These are phyloP conservation scores for Silene coronaria DNA, from an alignment of 179 eudicot genomes.

Conservation along the genomic window DNA sequence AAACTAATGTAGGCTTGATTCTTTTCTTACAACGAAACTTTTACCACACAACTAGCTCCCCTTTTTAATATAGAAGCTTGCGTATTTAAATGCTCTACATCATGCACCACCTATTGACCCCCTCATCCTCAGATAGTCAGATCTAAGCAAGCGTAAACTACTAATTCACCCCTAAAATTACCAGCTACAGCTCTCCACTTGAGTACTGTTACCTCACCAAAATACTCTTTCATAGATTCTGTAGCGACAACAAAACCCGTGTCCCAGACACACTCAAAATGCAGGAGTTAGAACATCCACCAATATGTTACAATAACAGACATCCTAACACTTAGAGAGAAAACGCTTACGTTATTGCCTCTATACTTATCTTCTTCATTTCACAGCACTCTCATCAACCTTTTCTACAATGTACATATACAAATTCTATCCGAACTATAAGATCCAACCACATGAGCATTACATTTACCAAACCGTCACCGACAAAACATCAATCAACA, in stretches of 20 bases:
- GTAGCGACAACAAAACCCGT: neutral
- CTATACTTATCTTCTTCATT: neutral
- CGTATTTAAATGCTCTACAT: neutral
- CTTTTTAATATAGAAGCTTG: neutral
- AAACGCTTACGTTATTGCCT: neutral
- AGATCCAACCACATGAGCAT: neutral
- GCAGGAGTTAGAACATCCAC: neutral
- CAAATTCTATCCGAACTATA: too few relatives aligned
- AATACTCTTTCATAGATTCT: neutral
- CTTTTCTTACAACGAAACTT: neutral
- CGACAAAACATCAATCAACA: conserved; percentile 2
- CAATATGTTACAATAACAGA: neutral
- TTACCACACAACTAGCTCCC: neutral
- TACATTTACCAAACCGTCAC: neutral
- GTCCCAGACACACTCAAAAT: neutral
- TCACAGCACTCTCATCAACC: conserved; percentile 2
- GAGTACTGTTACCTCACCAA: neutral
- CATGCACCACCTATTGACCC: neutral
- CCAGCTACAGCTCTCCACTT: neutral
- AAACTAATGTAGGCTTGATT: neutral
- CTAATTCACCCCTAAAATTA: neutral
- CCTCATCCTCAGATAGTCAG: neutral
- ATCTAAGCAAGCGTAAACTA: neutral
- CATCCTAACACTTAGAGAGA: neutral
- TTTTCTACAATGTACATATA: neutral